phyloP scores from a whole-genome alignment of 768 basidiomycete species.

The Suillus occidentalis region DNA sequence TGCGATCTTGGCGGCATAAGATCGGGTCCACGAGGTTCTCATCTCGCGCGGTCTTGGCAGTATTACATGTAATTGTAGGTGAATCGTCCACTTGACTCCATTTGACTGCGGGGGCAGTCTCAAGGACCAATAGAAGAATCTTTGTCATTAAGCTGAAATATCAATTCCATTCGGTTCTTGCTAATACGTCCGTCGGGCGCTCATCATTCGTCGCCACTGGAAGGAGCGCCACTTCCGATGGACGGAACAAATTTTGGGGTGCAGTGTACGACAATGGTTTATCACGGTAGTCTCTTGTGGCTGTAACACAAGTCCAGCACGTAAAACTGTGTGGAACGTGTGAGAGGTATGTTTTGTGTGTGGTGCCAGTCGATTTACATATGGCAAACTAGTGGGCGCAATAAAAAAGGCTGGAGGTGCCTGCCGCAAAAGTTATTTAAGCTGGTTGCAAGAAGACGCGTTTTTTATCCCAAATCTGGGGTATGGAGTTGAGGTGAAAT shows the following conservation, averaged over 20 bases:
- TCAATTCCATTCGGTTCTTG: neutral
- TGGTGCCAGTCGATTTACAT: neutral
- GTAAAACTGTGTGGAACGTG: neutral
- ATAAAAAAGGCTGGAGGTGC: neutral
- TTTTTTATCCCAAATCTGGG: conserved; percentile 4
- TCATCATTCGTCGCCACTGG: no score
- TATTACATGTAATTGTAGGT: neutral
- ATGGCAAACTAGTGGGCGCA: neutral
- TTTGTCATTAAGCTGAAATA: neutral
- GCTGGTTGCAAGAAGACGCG: neutral
- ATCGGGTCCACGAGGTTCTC: neutral
- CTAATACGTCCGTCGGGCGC: neutral
- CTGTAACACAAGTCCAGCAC: neutral
- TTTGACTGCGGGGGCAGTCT: neutral
- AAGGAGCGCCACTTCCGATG: conserved; percentile 2
- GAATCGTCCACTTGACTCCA: neutral
- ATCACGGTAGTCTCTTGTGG: neutral
- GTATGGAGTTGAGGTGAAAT: neutral
- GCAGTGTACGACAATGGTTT: neutral
- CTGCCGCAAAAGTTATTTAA: neutral
- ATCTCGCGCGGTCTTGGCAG: neutral
- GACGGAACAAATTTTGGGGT: neutral
- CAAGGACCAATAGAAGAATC: neutral
- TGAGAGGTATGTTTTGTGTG: neutral
- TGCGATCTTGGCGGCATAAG: conserved; percentile 9